Base-by-base conservation (phyloP, 345 rosid species). In the Salix arbutifolia region DNA sequence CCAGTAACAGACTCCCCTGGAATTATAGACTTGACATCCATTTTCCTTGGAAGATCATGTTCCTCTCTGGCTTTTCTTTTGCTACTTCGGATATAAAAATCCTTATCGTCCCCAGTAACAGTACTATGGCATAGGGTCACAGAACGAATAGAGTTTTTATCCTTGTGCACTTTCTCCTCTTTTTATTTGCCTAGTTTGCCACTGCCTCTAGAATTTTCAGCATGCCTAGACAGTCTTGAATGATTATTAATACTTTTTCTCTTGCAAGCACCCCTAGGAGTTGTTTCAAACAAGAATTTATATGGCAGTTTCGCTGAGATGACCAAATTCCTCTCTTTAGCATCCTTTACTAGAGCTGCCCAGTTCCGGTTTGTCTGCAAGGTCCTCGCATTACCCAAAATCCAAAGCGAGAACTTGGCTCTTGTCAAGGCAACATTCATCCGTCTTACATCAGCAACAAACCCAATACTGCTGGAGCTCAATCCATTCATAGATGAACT, bases 381-480 rank as follows among this genome's bases (percentile, higher is more conserved):
- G 74, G 98, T 93, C 71, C 88, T 83, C 65, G 91, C 86, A 85
- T 92, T 90, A 74, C 99, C 96, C 83, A 96, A 83, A 81, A 96
- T 86, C 99, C 98, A 93, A 79, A 96, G 96, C 67, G 97, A 89
- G 79, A 93, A 82, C 82, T 82, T 92, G 35, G 98, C 98, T 87
- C 99, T 92, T 21, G 98, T 96, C 82, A 96, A 83, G 78, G 98
- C 96, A 71, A 96, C 99, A 84, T 93, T 96, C 98, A 96, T 96
- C 80, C 97, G 87, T 80, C 92, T 89, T 21, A 86, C 92, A 87
- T 96, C 97, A 80, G 99, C 91, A 61, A 93, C 97, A 84, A 93
- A 96, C 60, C 99, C 98, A 67, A 93, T 93, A 80, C 88, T 87
- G 75, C 89, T 90, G 76, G 90, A 86, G 68, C 81, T 83, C 72